Base-by-base conservation (phyloP, 1,139 yeast species). In the Pichia inconspicua region DNA sequence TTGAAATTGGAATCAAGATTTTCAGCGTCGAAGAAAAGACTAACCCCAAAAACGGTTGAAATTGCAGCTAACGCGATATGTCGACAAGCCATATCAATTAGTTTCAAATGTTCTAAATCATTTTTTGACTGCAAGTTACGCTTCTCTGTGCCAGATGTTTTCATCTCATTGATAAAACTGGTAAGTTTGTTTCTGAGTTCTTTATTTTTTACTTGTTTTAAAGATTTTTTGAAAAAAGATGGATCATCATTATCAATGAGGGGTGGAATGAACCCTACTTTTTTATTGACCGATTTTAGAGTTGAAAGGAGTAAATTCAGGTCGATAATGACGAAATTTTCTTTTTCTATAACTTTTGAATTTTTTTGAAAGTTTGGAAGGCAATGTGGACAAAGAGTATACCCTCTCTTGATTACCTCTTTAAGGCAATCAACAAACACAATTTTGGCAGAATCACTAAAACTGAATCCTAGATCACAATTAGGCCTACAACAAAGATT, bases 71-170 rank as follows among this genome's bases (percentile, higher is more conserved):
- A 71, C 0, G 94, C 92, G 61, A 85, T 82, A 63, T 84, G 92
- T 54, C 92, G 78, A 62, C 95, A 85, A 1, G 95, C 94, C 58
- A 84, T 76, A 60, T 82, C 86, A 27, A 84, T 88, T 37, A 85
- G 70, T 50, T 84, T 73, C 56, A 80, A 73, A 60, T 84, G 92
- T 58, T 84, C 89, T 44, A 77, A 68, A 62, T 80, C 84, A 60
- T 78, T 78, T 58, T 78, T 78, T 27, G 80, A 70, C 45, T 50
- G 42, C 36, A 44, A 45, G 5, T 43, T 11, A n/a, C 37, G 43
- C 11, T 45, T 35, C 2, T 43, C 45, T 27, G n/a, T 22, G 17
- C 25, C 9, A 15, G 41, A 42, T 9, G 42, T 34, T 9, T 30
- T 11, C 7, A 36, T 9, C 28, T 19, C 17, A 25, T 14, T 25